These are phyloP conservation scores for Pseudocercospora eumusae DNA, from an alignment of 2,329 filamentous ascomycete species.

Conservation along the genomic window DNA sequence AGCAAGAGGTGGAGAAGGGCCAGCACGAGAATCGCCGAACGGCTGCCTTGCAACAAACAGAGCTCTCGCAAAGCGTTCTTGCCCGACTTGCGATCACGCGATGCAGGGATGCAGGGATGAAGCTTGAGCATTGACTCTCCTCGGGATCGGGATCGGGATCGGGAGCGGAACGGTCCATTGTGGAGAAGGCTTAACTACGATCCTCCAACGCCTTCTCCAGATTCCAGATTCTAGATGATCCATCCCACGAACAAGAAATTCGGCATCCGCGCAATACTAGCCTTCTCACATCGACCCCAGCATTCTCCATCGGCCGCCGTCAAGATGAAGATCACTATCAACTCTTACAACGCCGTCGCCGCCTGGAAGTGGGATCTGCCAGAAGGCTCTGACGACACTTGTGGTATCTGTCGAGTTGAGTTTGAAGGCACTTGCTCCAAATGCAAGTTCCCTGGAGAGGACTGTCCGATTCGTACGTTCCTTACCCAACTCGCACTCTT, in stretches of 20 bases:
- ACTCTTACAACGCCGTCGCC: slow-evolving; percentile 88
- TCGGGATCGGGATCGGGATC: neutral
- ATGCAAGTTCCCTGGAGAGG: slow-evolving; percentile 96
- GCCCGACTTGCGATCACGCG: slow-evolving; percentile 5
- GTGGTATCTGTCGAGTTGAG: slow-evolving; percentile 95
- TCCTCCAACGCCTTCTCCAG: neutral
- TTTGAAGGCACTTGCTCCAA: slow-evolving; percentile 98
- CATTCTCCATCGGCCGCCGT: neutral
- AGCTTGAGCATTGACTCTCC: neutral
- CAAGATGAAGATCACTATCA: slow-evolving; percentile 91
- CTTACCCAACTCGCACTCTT: slow-evolving; percentile 18
- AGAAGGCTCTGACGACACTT: slow-evolving; percentile 80
- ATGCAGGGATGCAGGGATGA: neutral
- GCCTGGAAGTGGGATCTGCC: slow-evolving; percentile 98
- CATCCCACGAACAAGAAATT: too few species aligned
- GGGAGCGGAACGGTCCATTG: neutral
- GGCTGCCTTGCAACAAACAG: neutral
- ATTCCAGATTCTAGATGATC: too few species aligned
- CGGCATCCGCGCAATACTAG: too few species aligned
- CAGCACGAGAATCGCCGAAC: slow-evolving; percentile 1
- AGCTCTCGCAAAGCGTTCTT: slow-evolving; percentile 6
- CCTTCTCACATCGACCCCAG: neutral
- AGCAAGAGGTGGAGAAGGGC: neutral
- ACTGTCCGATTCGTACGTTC: slow-evolving; percentile 80
- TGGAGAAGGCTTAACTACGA: neutral